Evolutionary conservation across 257 asterid species (phyloP), one percentile per base, ranked within the genome.

Genomic region (Catharanthus roseus): DNA sequence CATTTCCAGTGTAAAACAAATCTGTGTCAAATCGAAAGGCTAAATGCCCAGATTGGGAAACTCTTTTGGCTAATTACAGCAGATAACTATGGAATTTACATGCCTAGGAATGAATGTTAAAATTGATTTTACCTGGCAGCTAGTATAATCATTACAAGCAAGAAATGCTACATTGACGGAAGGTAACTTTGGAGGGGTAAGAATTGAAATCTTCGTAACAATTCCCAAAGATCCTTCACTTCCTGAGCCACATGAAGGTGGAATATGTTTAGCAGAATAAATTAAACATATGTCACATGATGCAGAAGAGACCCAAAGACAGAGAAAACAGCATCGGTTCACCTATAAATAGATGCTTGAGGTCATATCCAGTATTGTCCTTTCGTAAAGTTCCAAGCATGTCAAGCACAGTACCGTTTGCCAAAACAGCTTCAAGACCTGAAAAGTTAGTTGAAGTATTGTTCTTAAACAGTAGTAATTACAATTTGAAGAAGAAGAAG

Each of bases 191-290:
- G 95, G 87, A 78, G 99, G 99, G 73, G 99, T 88, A 74, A 91
- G 93, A 82, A 93, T 89, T 75, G 99, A 89, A 78, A 91, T 92
- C 83, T 89, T 93, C 69, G 97, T 93, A 68, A 93, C 87, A 68
- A 93, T 87, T 73, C 97, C 99, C 79, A 93, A 83, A 68, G 99
- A 91, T 72, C 99, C 99, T 85, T 93, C 99, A 77, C 99, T 89
- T 74, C 99, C 99, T 93, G 67, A 38, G 65, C 72, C 82, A 82
- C 65, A 81, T 28, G 44, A 64, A 61, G 61, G 6, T 45, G 58
- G 62, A 31, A 41, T n/a, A 72, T n/a, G 67, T 75, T 75, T 67
- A 79, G 75, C 24, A 54, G 58, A 66, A 70, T 31, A 77, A 42
- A 53, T 39, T 45, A 26, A 62, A 70, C 28, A 77, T 65, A 75